A percentile compares a stretch with the other conserved stretches of the same genome.
Conservation (phyloP, 2,329 filamentous ascomycete genomes). For the Neurospora sp. region DNA sequence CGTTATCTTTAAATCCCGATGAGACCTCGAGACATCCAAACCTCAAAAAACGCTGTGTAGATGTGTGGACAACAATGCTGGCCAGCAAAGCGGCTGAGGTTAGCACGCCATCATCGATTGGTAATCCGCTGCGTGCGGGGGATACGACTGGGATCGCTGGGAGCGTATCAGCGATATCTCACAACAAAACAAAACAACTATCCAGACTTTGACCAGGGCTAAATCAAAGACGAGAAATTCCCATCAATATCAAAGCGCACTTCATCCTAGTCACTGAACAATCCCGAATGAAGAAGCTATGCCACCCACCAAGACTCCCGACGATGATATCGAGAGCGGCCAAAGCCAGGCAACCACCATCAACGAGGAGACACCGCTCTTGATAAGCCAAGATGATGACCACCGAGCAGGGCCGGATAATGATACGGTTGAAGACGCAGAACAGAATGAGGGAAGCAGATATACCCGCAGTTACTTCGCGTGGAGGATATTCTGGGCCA, state of each 20-base stretch:
- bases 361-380: neutral
- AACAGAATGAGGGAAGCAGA: neutral
- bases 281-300: neutral
- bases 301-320: neutral
- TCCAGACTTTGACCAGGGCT: neutral
- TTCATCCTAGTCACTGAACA: neutral
- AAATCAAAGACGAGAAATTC: neutral
- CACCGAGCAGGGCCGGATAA: neutral
- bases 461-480: neutral
- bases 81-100: neutral
- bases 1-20: no score
- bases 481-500: conserved; percentile 28
- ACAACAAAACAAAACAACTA: neutral
- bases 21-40: no score
- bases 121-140: neutral
- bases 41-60: neutral
- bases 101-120: neutral
- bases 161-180: neutral
- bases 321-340: neutral
- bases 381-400: neutral
- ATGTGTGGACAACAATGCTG: neutral
- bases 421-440: neutral
- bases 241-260: neutral
- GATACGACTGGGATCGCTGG: neutral
- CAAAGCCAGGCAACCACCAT: neutral